phyloP scores from a whole-genome alignment of 257 asterid species.

The Mentha longifolia region DNA sequence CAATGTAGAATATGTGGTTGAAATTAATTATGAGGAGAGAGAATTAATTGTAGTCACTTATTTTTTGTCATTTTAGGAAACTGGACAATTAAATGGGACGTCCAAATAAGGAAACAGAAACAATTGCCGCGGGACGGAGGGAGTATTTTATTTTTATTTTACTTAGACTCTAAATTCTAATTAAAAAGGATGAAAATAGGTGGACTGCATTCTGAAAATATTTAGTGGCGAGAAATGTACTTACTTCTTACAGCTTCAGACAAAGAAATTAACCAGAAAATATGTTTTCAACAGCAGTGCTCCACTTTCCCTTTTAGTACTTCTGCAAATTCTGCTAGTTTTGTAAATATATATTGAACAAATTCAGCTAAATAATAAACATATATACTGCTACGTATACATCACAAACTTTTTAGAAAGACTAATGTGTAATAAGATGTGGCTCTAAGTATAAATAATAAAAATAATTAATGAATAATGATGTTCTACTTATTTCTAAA shows the following conservation, averaged over 20 bases:
- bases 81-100: no score
- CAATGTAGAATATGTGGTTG: no score
- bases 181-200: no score
- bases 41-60: no score
- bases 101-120: no score
- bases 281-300: not conserved
- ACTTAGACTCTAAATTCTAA: not conserved
- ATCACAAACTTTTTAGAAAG: not conserved
- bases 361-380: constrained; percentile 16
- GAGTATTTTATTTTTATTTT: not conserved
- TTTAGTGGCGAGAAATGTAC: not conserved
- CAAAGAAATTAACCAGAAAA: not conserved
- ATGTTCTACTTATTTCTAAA: no score
- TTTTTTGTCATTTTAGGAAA: no score
- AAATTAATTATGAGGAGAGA: no score
- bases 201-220: not conserved
- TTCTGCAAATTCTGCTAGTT: constrained; percentile 8
- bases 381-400: not conserved
- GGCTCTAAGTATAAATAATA: not conserved
- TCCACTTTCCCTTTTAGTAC: not conserved
- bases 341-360: not conserved
- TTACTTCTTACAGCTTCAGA: not conserved
- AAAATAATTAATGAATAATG: no score
- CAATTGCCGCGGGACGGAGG: no score
- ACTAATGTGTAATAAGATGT: not conserved